Evolutionary conservation across 495 filamentous ascomycete species (phyloP).

Genomic region (Hypomontagnella submonticulosa): DNA sequence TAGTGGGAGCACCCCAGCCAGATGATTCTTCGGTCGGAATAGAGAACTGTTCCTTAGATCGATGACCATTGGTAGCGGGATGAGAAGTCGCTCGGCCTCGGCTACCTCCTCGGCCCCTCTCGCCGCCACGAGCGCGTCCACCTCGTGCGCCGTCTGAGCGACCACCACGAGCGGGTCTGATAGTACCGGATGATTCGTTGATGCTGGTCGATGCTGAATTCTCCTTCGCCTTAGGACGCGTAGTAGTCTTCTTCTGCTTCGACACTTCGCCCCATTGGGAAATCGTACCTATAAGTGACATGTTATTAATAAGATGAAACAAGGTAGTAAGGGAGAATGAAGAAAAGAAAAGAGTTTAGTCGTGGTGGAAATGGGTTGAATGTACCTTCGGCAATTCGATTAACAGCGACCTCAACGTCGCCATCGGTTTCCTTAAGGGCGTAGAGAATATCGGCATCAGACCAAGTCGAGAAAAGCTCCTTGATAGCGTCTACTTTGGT

Average conservation of each 20-base stretch:
- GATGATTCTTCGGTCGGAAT: conserved; percentile 61
- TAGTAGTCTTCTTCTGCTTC: conserved; percentile 86
- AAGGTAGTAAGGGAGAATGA: conserved; percentile 20
- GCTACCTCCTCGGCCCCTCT: conserved; percentile 44
- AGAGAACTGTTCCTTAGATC: conserved; percentile 61
- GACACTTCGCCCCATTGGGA: conserved; percentile 96
- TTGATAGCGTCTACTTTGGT: conserved; percentile 77
- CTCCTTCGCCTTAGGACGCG: conserved; percentile 86
- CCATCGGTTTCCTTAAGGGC: conserved; percentile 92
- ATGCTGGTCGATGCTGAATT: conserved; percentile 63
- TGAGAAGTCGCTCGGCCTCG: conserved; percentile 72
- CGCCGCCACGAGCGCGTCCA: conserved; percentile 64
- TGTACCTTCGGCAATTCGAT: conserved; percentile 91
- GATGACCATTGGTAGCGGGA: conserved; percentile 62
- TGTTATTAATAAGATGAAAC: conserved; percentile 45
- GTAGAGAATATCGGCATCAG: conserved; percentile 89
- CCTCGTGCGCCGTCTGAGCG: conserved; percentile 78
- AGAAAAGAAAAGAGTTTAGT: neutral
- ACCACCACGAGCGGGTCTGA: conserved; percentile 65
- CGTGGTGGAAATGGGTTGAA: conserved; percentile 9
- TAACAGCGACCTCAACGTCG: conserved; percentile 83
- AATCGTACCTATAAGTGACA: conserved; percentile 72
- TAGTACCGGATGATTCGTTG: conserved; percentile 59
- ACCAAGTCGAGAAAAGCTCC: conserved; percentile 93
- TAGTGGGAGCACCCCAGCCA: conserved; percentile 48